A percentile compares a stretch with the other conserved stretches of the same genome.
Evolutionary conservation across 306 rosid species (phyloP).

Genomic region (Quercus wislizeni): DNA sequence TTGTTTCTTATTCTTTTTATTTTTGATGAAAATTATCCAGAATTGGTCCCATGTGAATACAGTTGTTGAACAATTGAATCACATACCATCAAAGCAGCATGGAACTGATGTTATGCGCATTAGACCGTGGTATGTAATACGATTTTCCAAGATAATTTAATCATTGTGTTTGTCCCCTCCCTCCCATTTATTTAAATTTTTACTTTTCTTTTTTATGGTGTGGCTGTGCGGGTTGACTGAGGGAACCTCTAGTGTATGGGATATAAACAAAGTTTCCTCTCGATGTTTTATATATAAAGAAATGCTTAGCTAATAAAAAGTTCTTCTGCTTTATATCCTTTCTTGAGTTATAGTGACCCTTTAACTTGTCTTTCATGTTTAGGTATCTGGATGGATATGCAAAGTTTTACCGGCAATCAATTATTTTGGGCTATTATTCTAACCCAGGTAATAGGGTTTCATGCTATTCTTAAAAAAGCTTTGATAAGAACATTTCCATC

Average conservation of each 20-base stretch:
- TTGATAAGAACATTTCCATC: not conserved
- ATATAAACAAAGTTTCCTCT: not conserved
- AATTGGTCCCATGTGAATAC: conserved; percentile 75
- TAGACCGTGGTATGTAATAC: conserved; percentile 63
- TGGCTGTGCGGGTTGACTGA: not conserved
- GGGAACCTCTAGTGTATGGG: not conserved
- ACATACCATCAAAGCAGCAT: conserved; percentile 68
- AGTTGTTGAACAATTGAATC: conserved; percentile 69
- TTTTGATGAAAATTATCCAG: conserved; percentile 35
- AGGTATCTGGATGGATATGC: conserved; percentile 83
- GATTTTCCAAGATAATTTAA: not conserved
- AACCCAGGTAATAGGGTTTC: conserved; percentile 59
- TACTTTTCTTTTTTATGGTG: not conserved
- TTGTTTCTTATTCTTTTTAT: conserved; percentile 13
- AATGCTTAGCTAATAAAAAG: not conserved
- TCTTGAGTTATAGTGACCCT: not conserved
- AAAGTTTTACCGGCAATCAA: conserved; percentile 75
- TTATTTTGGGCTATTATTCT: conserved; percentile 62
- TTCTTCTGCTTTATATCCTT: not conserved
- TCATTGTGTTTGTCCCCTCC: not conserved
- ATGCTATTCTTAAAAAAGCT: not conserved
- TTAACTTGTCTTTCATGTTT: conserved; percentile 25
- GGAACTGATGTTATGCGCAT: conserved; percentile 88
- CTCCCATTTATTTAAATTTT: conserved; percentile 1
- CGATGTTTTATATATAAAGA: not conserved